Evolutionary conservation across 371 early-diverging fungal species (phyloP), one percentile per base, ranked within the genome.

Genomic region (Apophysomyces trapeziformis): DNA sequence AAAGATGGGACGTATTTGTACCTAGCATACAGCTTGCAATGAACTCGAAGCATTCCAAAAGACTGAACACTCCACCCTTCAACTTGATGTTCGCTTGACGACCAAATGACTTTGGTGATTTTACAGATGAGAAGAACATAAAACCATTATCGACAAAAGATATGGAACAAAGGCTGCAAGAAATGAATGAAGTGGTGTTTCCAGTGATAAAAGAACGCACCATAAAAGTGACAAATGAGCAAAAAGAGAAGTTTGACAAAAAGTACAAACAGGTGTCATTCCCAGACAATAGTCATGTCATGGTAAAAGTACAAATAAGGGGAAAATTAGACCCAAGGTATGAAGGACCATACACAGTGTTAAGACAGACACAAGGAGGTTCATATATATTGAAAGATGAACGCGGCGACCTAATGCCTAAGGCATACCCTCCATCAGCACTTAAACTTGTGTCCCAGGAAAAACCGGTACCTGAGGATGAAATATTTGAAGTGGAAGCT

Each of bases 1-100:
- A 46, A 47, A 36, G 66, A 72, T 80, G 80, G 77, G 62, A 65
- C 56, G 1, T 60, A 1, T 66, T 62, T 39, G 9, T 80, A 13
- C 73, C 74, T 1, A 50, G 58, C 4, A 59, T 61, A 21, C 77
- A 76, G 46, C 35, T 68, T 4, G 60, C 50, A 16, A 64, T 69
- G 0, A 66, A 66, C 38, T 16, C 50, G 1, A 44, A 38, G 26
- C 38, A 60, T 2, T 32, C 41, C 14, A 50, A 32, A 41, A 35
- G 64, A 13, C 58, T n/a, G 6, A 37, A 64, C 6, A 57, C 64
- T 9, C 12, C 59, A 35, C 65, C 66, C 38, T 68, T 67, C 50
- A 14, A 18, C 9, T 35, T 63, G 21, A 67, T 70, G 64, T 73
- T 73, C 43, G 65, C 70, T 7, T 38, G 63, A 44, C 26, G 41